Conservation (phyloP, 768 basidiomycete species). For the Amanita rubescens region DNA sequence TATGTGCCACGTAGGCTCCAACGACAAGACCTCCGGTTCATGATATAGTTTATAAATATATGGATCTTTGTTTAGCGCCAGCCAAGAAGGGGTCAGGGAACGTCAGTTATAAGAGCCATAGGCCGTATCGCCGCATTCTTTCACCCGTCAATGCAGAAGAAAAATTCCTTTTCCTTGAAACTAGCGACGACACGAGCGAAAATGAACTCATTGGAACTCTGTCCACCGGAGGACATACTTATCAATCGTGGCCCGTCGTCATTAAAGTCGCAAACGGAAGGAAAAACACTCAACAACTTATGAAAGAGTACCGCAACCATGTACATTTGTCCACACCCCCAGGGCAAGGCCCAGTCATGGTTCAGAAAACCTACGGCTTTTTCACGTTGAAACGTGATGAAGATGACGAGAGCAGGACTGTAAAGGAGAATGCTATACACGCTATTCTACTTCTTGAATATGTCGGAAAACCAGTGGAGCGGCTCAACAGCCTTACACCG, state of each 20-base stretch:
- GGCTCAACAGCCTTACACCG: not conserved
- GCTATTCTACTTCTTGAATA: not conserved
- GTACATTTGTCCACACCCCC: not conserved
- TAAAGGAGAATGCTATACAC: too few relatives aligned
- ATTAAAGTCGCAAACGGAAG: not conserved
- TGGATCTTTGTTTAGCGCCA: not conserved
- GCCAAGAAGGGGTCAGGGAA: not conserved
- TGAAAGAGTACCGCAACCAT: not conserved
- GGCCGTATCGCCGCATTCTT: not conserved
- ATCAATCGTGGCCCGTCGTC: not conserved
- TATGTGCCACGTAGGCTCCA: not conserved
- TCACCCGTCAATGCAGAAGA: not conserved
- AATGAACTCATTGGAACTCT: not conserved
- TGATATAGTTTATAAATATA: not conserved
- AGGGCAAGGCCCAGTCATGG: not conserved
- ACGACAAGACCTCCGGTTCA: not conserved
- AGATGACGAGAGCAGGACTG: too few relatives aligned
- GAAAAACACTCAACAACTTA: not conserved
- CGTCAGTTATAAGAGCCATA: not conserved
- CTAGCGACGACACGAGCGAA: not conserved
- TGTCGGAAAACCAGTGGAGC: not conserved
- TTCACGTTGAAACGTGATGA: not conserved
- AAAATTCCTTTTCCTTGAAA: not conserved
- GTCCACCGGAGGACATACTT: not conserved
- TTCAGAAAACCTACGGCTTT: not conserved